Base-by-base conservation (phyloP, 495 filamentous ascomycete genomes). In the Neurospora africana region DNA sequence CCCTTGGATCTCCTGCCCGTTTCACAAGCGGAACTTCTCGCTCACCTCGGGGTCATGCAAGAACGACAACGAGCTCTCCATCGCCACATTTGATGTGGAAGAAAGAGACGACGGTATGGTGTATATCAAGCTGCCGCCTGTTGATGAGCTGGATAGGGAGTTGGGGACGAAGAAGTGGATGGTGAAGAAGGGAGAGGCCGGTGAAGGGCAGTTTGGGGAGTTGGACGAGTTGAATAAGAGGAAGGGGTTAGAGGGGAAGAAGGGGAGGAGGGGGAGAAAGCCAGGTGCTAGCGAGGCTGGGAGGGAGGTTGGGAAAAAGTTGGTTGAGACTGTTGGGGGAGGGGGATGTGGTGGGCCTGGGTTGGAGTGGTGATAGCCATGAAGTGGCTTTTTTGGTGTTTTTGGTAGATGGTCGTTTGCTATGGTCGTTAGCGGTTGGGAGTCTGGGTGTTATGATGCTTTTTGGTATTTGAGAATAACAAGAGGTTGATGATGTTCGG, bases 1-100 rank as follows among this genome's bases (percentile, higher is more conserved):
- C 68, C 91, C 93, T 37, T 97, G 91, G 90, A 89, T 98, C 4
- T 92, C 90, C 3, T 98, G 94, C 80, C 95, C 95, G 3, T 89
- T 91, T 80, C 95, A 98, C 84, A 98, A 98, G 83, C 89, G 92
- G 71, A 97, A 97, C 81, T 98, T 91, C 78, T 88, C 91, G 73
- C 88, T 98, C 23, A 86, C 86, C 53, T 86, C 87, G 0, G 95
- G 95, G 0, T 82, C 84, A 19, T 97, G 95, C 82, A 87, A 85
- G 5, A 97, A 92, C 75, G 94, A 97, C 79, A 84, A 87, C 37
- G 83, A 81, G 17, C 83, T 97, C 70, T 94, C 90, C 71, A 93
- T 98, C 76, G 93, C 93, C 30, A 95, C 91, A 0, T 98, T 98
- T 81, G 89, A 88, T 0, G 89, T 89, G 8, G 93, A 97, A 81